Evolutionary conservation across 2,329 filamentous ascomycete genomes (phyloP).

Genomic region (Aspergillus sp.): DNA sequence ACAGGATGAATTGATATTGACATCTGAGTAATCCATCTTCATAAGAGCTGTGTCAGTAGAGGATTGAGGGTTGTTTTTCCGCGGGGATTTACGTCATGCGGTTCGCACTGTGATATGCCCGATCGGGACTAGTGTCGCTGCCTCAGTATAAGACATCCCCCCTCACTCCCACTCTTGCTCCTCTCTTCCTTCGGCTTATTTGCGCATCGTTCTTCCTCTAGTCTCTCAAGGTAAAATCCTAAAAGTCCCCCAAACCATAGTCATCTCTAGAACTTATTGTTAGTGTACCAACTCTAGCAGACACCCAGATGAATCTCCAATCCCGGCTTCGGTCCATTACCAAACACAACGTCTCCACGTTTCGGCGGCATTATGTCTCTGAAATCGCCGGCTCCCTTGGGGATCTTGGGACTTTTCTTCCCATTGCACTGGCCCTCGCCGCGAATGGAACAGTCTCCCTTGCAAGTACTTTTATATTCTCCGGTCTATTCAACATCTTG

Average conservation of each 20-base stretch:
- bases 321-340: slow-evolving; percentile 29
- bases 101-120: too few species aligned
- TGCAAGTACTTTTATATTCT: slow-evolving; percentile 81
- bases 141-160: too few species aligned
- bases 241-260: background rate
- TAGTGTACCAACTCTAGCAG: background rate
- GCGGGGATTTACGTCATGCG: too few species aligned
- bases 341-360: slow-evolving; percentile 55
- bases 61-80: too few species aligned
- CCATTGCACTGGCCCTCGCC: slow-evolving; percentile 82
- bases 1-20: too few species aligned
- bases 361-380: slow-evolving; percentile 58
- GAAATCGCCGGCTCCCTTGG: slow-evolving; percentile 89
- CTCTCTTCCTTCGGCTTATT: too few species aligned
- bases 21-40: too few species aligned
- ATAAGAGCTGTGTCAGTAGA: too few species aligned
- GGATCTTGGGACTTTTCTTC: slow-evolving; percentile 85
- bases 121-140: too few species aligned
- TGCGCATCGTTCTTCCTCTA: too few species aligned
- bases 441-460: slow-evolving; percentile 76
- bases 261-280: background rate
- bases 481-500: slow-evolving; percentile 79
- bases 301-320: slow-evolving; percentile 7
- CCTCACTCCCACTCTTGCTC: too few species aligned
- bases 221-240: too few species aligned